Base-by-base conservation (phyloP, 148 eudicot genomes). In the Chenopodium quinoa region DNA sequence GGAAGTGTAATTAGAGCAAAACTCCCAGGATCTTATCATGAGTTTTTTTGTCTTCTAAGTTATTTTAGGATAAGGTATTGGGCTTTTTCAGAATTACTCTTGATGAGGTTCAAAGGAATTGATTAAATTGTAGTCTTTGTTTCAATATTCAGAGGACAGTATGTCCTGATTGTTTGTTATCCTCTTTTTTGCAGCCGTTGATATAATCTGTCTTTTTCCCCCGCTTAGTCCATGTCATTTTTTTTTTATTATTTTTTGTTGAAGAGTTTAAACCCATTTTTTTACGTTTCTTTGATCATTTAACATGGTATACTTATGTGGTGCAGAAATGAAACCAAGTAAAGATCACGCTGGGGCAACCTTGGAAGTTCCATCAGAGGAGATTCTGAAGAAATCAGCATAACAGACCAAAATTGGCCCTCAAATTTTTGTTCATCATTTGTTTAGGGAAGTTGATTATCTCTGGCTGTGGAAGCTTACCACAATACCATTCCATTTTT, bases 261-360 rank as follows among this genome's bases (percentile, higher is more conserved):
- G 8, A 31, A 75, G 63, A 31, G 19, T 19, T 31, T 23, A 3
- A 25, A 32, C 22, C 23, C n/a, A 8, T 22, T 19, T 54, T 27
- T 32, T 76, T 56, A 20, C 11, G 3, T 16, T 2, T 70, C 76
- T 19, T 63, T 44, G 14, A 29, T 14, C 52, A 47, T 46, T 70
- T 2, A 78, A 48, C 47, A 16, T 86, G 20, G 65, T n/a, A 56
- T 60, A 56, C 23, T 58, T 32, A 25, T 40, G 34, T 81, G 78
- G 11, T 84, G 84, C 92, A 93, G 97, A 85, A 62, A 89, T 93
- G 79, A 93, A 90, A 85, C 88, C 92, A 20, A 82, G 81, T 62
- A 89, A 87, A 56, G 95, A 92, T 32, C 97, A 93, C 66, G 91
- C 90, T 22, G 97, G 95, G 54, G 95, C 93, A 17, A 93, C 91